These are phyloP conservation scores for Arachis monticola DNA, from an alignment of 331 rosid genomes.

Conservation along the genomic window DNA sequence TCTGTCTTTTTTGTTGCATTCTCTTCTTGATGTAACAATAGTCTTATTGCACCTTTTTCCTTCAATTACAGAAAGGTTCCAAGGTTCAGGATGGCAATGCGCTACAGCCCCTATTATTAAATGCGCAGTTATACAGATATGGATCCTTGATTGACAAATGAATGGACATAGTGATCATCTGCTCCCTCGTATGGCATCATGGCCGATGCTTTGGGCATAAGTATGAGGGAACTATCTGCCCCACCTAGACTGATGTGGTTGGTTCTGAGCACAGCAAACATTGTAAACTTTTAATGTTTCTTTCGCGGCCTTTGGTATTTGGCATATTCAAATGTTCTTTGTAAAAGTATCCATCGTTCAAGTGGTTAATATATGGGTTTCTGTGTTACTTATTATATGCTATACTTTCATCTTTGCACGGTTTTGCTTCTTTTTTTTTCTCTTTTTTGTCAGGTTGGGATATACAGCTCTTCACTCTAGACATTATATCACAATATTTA, in stretches of 20 bases:
- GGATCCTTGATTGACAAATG: conserved; percentile 19
- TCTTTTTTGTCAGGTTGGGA: no score
- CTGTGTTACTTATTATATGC: background rate
- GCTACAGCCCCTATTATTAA: conserved; percentile 81
- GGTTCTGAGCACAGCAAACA: conserved; percentile 45
- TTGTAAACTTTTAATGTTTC: conserved; percentile 42
- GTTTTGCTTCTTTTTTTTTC: no score
- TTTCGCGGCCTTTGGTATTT: conserved; percentile 25
- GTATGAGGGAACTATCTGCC: conserved; percentile 32
- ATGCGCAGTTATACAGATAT: conserved; percentile 36
- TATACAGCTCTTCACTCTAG: no score
- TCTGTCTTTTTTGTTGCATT: conserved; percentile 9
- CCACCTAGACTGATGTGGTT: conserved; percentile 40
- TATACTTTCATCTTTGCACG: background rate
- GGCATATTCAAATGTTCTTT: conserved; percentile 36
- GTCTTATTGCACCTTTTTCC: conserved; percentile 30
- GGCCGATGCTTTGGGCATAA: conserved; percentile 37
- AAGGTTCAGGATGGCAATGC: conserved; percentile 82
- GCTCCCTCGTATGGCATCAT: conserved; percentile 33
- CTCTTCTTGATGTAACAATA: background rate
- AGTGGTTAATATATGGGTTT: conserved; percentile 31
- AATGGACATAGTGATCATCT: conserved; percentile 30
- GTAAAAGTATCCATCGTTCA: conserved; percentile 33
- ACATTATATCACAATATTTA: no score
- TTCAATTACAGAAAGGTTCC: conserved; percentile 74